phyloP scores from a whole-genome alignment of 1,139 yeast species.

The Yamadazyma kanchanaburiensis region DNA sequence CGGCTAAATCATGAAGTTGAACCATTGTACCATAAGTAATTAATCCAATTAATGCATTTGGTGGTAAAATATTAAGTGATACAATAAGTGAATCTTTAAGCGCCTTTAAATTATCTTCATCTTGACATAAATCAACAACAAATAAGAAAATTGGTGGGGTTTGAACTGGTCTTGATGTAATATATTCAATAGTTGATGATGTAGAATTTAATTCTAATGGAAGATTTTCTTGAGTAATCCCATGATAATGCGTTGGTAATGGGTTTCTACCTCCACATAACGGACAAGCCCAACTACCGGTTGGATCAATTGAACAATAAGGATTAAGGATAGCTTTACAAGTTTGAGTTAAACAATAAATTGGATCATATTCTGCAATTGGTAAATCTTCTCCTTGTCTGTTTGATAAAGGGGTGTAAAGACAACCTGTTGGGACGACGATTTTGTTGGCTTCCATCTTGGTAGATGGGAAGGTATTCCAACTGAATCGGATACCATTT shows the following conservation, averaged over 20 bases:
- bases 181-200: constrained; percentile 88
- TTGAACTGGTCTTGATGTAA: constrained; percentile 82
- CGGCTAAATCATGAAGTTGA: constrained; percentile 89
- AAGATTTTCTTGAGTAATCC: constrained; percentile 74
- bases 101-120: constrained; percentile 86
- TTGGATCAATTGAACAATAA: constrained; percentile 78
- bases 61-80: constrained; percentile 82
- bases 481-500: constrained; percentile 48
- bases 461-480: constrained; percentile 71
- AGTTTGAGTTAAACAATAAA: constrained; percentile 70
- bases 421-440: constrained; percentile 91
- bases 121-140: constrained; percentile 92
- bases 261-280: constrained; percentile 82
- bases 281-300: constrained; percentile 89
- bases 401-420: constrained; percentile 86
- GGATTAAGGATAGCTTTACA: constrained; percentile 91
- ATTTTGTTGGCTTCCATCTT: constrained; percentile 87
- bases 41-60: constrained; percentile 88
- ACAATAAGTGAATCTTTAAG: constrained; percentile 83
- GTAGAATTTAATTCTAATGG: constrained; percentile 82
- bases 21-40: constrained; percentile 94
- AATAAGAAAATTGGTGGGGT: constrained; percentile 91
- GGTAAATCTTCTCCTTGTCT: constrained; percentile 64
- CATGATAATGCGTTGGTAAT: constrained; percentile 86
- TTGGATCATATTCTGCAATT: constrained; percentile 86